Conservation (phyloP, 495 filamentous ascomycete species). For the Monascus purpureus region DNA sequence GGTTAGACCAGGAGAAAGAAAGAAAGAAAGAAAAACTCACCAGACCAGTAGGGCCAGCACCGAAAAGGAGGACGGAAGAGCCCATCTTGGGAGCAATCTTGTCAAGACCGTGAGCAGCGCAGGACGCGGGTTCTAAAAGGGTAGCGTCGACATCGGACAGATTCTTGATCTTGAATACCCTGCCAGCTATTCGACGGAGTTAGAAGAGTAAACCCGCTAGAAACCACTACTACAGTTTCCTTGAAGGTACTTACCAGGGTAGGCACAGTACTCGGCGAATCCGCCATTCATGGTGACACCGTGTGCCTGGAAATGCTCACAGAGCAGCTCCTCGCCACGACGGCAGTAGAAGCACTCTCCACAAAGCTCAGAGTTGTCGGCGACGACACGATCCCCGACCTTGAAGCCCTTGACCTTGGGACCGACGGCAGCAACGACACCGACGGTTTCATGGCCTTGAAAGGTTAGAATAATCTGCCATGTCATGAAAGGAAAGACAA, state of each 20-base stretch:
- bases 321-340: constrained; percentile 51
- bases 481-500: too few species aligned
- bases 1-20: constrained; percentile 27
- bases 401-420: constrained; percentile 46
- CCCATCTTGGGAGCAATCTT: constrained; percentile 58
- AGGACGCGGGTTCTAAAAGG: constrained; percentile 58
- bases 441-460: constrained; percentile 31
- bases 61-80: constrained; percentile 51
- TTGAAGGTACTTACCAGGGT: too few species aligned
- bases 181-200: constrained; percentile 38
- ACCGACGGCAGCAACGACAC: constrained; percentile 40
- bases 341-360: constrained; percentile 63
- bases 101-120: constrained; percentile 56
- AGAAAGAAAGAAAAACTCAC: constrained; percentile 8
- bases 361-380: constrained; percentile 47
- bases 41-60: constrained; percentile 56
- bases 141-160: constrained; percentile 58
- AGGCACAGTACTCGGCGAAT: constrained; percentile 53
- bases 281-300: constrained; percentile 53
- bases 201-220: too few species aligned
- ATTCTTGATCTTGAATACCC: constrained; percentile 59
- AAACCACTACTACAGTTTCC: too few species aligned
- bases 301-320: constrained; percentile 55
- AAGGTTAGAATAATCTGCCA: too few species aligned
- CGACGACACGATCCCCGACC: constrained; percentile 51